Evolutionary conservation across 177 flowering plant genomes (phyloP).

Genomic region (Vitis hybrid): DNA sequence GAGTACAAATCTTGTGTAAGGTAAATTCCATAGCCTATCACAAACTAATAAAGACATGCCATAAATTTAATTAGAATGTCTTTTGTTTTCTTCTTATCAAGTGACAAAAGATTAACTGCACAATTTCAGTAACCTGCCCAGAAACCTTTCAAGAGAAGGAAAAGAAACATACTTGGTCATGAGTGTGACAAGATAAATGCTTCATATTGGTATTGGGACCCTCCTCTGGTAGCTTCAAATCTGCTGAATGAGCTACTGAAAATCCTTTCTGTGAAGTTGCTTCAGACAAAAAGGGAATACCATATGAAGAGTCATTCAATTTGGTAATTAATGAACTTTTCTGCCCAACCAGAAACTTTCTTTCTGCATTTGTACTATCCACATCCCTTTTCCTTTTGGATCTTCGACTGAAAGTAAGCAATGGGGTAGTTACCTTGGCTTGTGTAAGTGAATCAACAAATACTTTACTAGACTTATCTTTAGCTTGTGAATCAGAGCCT

Average conservation of each 20-base stretch:
- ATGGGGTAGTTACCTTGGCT: slow-evolving; percentile 21
- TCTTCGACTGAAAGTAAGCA: slow-evolving; percentile 31
- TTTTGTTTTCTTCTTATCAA: background rate
- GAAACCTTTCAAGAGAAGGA: background rate
- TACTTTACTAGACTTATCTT: slow-evolving; percentile 8
- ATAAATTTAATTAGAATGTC: background rate
- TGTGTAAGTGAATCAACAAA: background rate
- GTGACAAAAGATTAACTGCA: background rate
- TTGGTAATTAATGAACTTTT: slow-evolving; percentile 3
- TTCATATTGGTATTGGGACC: slow-evolving; percentile 14
- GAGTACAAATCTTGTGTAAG: no score
- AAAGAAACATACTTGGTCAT: slow-evolving; percentile 13
- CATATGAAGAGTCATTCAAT: background rate
- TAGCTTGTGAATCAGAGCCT: slow-evolving; percentile 11
- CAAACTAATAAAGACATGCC: background rate
- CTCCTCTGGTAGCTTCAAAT: slow-evolving; percentile 6
- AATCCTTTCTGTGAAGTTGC: slow-evolving; percentile 1
- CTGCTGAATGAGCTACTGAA: slow-evolving; percentile 9
- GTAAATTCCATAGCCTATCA: background rate
- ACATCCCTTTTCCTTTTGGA: slow-evolving; percentile 20
- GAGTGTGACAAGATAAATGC: slow-evolving; percentile 6
- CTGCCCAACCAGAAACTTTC: slow-evolving; percentile 1
- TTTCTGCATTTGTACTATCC: slow-evolving; percentile 6
- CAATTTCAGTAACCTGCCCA: background rate
- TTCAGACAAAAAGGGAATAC: background rate